These are phyloP conservation scores for Puccinia hordei DNA, from an alignment of 1,284 basidiomycete genomes.

Conservation along the genomic window DNA sequence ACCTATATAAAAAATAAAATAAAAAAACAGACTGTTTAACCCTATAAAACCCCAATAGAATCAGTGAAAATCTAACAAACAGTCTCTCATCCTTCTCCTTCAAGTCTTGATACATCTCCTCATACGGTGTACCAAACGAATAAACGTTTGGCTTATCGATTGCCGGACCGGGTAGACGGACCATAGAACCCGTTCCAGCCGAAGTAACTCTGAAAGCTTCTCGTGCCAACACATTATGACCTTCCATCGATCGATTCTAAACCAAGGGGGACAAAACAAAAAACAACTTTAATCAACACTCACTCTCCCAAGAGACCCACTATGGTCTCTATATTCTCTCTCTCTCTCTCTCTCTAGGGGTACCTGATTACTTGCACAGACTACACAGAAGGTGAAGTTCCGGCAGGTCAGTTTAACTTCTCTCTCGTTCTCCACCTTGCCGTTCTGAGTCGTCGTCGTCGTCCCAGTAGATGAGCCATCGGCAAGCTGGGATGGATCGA, in stretches of 20 bases:
- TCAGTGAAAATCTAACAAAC: too few relatives aligned
- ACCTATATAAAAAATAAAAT: slow-evolving; percentile 68
- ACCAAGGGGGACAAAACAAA: too few relatives aligned
- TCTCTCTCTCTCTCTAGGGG: too few relatives aligned
- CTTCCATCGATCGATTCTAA: slow-evolving; percentile 99
- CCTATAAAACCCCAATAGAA: too few relatives aligned
- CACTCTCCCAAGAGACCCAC: too few relatives aligned
- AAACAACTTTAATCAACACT: too few relatives aligned
- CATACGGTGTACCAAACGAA: slow-evolving; percentile 96
- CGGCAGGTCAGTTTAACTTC: slow-evolving; percentile 32
- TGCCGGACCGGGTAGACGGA: slow-evolving; percentile 90
- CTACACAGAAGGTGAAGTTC: slow-evolving; percentile 57
- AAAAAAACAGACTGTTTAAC: slow-evolving; percentile 4
- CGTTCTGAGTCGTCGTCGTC: neutral
- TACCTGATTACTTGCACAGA: slow-evolving; percentile 58
- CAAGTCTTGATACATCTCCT: slow-evolving; percentile 92
- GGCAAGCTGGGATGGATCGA: too few relatives aligned
- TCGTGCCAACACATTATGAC: slow-evolving; percentile 86
- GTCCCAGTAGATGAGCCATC: neutral
- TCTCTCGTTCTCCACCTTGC: slow-evolving; percentile 16
- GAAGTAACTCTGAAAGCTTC: slow-evolving; percentile 89
- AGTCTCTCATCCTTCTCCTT: slow-evolving; percentile 78
- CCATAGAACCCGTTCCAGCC: slow-evolving; percentile 93
- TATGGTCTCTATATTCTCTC: too few relatives aligned
- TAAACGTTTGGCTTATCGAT: slow-evolving; percentile 99